A percentile compares a stretch with the other conserved stretches of the same genome.
Evolutionary conservation across 768 basidiomycete species (phyloP).

Genomic region (Rhodotorula toruloides): DNA sequence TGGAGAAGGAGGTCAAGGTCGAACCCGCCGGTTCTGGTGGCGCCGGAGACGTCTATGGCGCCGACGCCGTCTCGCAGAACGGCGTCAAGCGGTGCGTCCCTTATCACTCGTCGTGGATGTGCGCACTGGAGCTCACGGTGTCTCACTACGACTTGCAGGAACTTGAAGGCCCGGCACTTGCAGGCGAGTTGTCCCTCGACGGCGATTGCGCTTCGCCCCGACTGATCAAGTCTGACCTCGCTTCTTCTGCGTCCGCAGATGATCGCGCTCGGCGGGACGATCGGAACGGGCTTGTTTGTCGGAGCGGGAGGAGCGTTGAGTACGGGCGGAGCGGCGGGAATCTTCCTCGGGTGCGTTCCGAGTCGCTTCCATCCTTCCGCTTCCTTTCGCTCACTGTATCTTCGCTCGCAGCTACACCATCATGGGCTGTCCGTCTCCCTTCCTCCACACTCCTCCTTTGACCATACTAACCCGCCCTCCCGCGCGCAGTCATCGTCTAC

Average conservation of each 20-base stretch:
- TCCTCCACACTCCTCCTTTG: too few species aligned
- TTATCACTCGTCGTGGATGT: too few species aligned
- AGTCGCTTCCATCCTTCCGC: not conserved
- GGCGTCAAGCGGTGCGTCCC: conserved; percentile 13
- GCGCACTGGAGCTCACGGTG: too few species aligned
- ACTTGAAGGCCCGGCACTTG: conserved; percentile 32
- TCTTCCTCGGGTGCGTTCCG: conserved; percentile 4
- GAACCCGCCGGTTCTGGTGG: not conserved
- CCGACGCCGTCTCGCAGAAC: not conserved
- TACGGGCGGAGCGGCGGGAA: conserved; percentile 3
- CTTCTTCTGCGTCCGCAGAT: not conserved
- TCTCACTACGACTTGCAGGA: not conserved
- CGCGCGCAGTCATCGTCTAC: conserved; percentile 1
- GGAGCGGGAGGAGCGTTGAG: conserved; percentile 1
- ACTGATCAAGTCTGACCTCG: not conserved
- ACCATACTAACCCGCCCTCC: too few species aligned
- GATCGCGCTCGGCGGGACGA: conserved; percentile 23
- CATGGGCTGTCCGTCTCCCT: not conserved
- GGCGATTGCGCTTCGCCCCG: too few species aligned
- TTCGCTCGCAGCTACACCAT: conserved; percentile 5
- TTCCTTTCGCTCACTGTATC: too few species aligned
- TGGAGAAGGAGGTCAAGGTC: conserved; percentile 12
- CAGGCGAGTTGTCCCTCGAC: not conserved
- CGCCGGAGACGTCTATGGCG: conserved; percentile 1
- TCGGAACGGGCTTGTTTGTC: conserved; percentile 21